Conservation (phyloP, 139 green algal species). For the Tetradesmus obliquus region DNA sequence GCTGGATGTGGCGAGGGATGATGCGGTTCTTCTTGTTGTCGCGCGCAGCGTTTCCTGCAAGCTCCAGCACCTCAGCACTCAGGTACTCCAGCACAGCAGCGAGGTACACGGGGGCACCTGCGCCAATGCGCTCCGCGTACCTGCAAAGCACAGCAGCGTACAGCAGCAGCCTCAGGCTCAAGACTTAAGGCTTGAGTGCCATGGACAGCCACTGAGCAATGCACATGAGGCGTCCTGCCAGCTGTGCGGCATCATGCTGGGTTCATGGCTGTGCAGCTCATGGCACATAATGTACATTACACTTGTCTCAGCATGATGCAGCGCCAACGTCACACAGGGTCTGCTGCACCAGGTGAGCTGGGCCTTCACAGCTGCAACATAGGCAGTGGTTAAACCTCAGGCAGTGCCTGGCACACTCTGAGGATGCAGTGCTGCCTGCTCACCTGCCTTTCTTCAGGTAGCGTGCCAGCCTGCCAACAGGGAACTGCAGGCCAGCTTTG, state of each 20-base stretch:
- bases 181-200: neutral
- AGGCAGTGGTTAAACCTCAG: no score
- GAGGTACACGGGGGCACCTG: constrained; percentile 74
- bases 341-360: no score
- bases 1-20: constrained; percentile 88
- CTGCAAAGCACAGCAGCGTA: neutral
- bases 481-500: constrained; percentile 92
- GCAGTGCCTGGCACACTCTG: no score
- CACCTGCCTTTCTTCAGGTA: constrained; percentile 85
- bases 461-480: constrained; percentile 80
- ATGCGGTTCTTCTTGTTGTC: constrained; percentile 97
- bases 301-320: no score
- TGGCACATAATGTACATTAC: no score
- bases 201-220: neutral
- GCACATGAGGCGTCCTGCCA: neutral
- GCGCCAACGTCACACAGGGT: neutral
- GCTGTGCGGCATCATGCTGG: no score
- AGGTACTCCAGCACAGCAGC: constrained; percentile 77
- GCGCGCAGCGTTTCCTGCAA: constrained; percentile 85
- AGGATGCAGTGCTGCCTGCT: neutral
- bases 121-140: constrained; percentile 36
- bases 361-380: no score
- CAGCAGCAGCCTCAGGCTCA: neutral
- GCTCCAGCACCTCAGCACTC: constrained; percentile 80
- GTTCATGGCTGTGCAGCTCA: no score